Evolutionary conservation across 345 rosid genomes (phyloP), one percentile per base, ranked within the genome.

Genomic region (Mallotus nudiflorus): DNA sequence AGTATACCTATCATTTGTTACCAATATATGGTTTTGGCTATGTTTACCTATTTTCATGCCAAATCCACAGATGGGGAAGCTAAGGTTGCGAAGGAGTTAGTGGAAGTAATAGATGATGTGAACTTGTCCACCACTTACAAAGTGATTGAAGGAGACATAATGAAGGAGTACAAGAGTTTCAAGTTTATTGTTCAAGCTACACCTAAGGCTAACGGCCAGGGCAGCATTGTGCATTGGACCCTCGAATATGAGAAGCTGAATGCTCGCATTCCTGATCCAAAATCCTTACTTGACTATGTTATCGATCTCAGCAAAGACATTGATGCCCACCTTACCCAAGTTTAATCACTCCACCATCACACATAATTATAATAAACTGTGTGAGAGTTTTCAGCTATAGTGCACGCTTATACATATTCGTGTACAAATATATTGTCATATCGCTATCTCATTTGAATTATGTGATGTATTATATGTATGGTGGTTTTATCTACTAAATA

Each of bases 131-230:
- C 74, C 27, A 83, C 72, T 1, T 84, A 58, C 67, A 77, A 49
- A 63, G 71, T 80, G 59, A 75, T 75, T 2, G 82, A 77, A 52
- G 85, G 88, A 19, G 82, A 80, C 42, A 46, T 82, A 13, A 20
- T 75, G 76, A 78, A 80, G 28, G 77, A 77, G 45, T 75, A 53
- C 75, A 79, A 79, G 71, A 60, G 33, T 35, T 82, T 73, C 69
- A 53, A 5, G 2, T 0, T 67, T n/a, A 52, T 9, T 0, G 31
- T 80, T 31, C 54, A 80, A 40, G 83, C 65, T 2, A 66, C 70
- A 2, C 82, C 80, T 6, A 77, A 77, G 54, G 77, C 80, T 6
- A 77, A 77, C 49, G 77, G 69, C 1, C 49, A 53, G n/a, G 75
- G 82, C 15, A 69, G 83, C 35, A 0, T 68, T 16, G 83, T 73